Base-by-base conservation (phyloP, 371 early-diverging fungal species). In the Mucor mucedo region DNA sequence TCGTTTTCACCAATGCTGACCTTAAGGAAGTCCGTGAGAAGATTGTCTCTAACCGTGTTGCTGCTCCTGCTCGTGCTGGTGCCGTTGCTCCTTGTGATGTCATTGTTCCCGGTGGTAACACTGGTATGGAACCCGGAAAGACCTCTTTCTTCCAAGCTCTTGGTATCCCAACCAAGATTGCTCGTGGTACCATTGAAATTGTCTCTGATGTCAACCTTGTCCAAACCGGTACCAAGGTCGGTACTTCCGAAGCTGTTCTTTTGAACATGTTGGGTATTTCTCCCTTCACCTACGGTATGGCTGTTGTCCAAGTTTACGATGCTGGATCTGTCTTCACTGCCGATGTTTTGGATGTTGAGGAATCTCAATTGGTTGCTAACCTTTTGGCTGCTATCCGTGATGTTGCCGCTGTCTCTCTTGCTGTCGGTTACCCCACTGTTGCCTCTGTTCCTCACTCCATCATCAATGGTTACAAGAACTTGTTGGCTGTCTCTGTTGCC, bases 71-170 rank as follows among this genome's bases (percentile, higher is more conserved):
- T 78, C 96, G 96, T 89, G 95, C 98, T 62, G 97, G 97, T 81
- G 97, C 98, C 65, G 58, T 98, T 60, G 98, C 99, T 71, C 99
- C 98, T 67, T 85, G 89, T 75, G 97, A 99, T 84, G 97, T 99
- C 70, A 80, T 84, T 72, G 90, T 99, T 68, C 98, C 99, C 57
- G 95, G 94, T 73, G 96, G 96, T 86, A 95, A 98, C 92, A 99
- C 99, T 70, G 97, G 99, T 80, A 97, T 99, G 95, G 98, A 96
- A 79, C 99, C 99, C 82, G 99, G 98, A 68, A 98, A 99, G 94
- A 99, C 99, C 75, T 94, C 96, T 66, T 99, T 99, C 95, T 99
- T 99, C 97, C 99, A 99, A 89, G 99, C 99, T 79, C 89, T 99
- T 71, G 97, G 98, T 87, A 95, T 99, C 87, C 96, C 98, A 69